phyloP scores from a whole-genome alignment of 2,329 filamentous ascomycete species.

The Monosporascus sp. region DNA sequence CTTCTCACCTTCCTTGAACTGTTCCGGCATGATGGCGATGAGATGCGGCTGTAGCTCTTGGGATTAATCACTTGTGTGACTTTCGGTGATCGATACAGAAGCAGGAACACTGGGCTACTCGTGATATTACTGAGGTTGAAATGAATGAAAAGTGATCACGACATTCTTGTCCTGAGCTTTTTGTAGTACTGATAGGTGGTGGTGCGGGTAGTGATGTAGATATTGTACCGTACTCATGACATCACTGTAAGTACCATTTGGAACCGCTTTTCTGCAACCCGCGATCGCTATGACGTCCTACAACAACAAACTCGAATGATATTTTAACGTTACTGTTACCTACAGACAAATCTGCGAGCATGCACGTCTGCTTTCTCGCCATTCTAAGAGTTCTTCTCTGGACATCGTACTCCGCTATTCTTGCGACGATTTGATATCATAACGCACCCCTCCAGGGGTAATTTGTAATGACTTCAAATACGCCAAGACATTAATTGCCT shows the following conservation, averaged over 20 bases:
- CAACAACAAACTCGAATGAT: conserved; percentile 7
- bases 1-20: conserved; percentile 29
- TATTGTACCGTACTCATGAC: conserved; percentile 17
- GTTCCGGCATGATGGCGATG: conserved; percentile 21
- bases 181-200: neutral
- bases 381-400: neutral
- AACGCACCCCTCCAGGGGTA: neutral
- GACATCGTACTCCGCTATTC: neutral
- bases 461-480: neutral
- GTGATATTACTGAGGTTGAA: too few relatives aligned
- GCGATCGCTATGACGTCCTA: conserved; percentile 16
- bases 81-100: neutral
- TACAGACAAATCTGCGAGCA: too few relatives aligned
- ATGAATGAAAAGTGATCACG: too few relatives aligned
- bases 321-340: too few relatives aligned
- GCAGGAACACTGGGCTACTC: too few relatives aligned
- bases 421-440: neutral
- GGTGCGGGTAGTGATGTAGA: neutral
- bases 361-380: neutral
- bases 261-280: conserved; percentile 15
- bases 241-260: conserved; percentile 11
- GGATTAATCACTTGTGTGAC: too few relatives aligned
- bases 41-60: neutral
- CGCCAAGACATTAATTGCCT: neutral
- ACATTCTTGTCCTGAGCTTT: too few relatives aligned